phyloP scores from a whole-genome alignment of 176 grass and related monocot species.

The Zoysia pacifica region DNA sequence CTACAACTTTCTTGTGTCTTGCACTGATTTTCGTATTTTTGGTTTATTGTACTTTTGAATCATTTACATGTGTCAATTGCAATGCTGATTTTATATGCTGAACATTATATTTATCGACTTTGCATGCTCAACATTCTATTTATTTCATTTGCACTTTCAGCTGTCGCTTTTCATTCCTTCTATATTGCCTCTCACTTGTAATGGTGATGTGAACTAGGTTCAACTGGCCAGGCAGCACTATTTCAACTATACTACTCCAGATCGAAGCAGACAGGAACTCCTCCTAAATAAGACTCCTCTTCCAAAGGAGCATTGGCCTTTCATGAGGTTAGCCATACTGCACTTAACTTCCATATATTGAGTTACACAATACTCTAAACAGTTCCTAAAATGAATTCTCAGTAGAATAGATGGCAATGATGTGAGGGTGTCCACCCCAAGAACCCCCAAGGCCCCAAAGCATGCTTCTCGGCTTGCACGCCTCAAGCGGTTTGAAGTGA shows the following conservation, averaged over 20 bases:
- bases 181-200: conserved; percentile 4
- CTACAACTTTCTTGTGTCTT: not conserved
- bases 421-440: conserved; percentile 49
- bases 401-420: conserved; percentile 64
- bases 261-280: conserved; percentile 73
- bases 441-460: conserved; percentile 73
- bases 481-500: conserved; percentile 60
- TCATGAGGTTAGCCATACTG: conserved; percentile 53
- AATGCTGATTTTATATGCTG: conserved; percentile 3
- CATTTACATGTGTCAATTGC: not conserved
- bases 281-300: conserved; percentile 74
- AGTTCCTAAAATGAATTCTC: conserved; percentile 12
- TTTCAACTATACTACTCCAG: conserved; percentile 94
- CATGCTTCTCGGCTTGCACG: conserved; percentile 61
- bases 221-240: conserved; percentile 69
- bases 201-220: conserved; percentile 55
- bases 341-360: not conserved
- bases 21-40: not conserved
- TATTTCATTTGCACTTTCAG: not conserved
- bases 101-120: conserved; percentile 1
- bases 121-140: not conserved
- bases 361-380: conserved; percentile 13
- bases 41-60: not conserved
- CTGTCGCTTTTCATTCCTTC: not conserved
- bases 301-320: conserved; percentile 74